phyloP scores from a whole-genome alignment of 768 basidiomycete species.

The Lyophyllum atratum region DNA sequence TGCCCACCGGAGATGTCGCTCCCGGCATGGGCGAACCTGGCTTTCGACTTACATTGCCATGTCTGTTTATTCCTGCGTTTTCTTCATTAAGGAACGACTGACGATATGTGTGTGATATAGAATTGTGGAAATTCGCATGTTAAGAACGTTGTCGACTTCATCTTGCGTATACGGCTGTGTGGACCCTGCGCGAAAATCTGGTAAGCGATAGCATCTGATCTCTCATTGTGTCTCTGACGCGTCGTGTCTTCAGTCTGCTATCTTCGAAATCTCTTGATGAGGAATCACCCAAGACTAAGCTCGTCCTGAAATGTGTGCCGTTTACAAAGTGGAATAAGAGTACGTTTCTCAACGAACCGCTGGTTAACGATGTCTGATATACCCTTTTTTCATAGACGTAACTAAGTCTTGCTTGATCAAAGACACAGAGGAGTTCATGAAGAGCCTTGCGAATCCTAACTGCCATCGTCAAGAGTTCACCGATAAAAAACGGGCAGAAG shows the following conservation, averaged over 20 bases:
- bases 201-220: constrained; percentile 1
- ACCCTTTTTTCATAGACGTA: background rate
- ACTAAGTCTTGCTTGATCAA: constrained; percentile 16
- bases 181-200: constrained; percentile 23
- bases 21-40: constrained; percentile 26
- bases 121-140: constrained; percentile 14
- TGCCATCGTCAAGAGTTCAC: constrained; percentile 15
- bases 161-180: constrained; percentile 27
- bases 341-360: constrained; percentile 1
- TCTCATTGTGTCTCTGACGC: background rate
- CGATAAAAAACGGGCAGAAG: background rate
- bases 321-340: constrained; percentile 18
- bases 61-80: constrained; percentile 12
- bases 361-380: background rate
- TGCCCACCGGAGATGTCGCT: constrained; percentile 26
- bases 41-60: constrained; percentile 32
- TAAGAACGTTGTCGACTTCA: constrained; percentile 25
- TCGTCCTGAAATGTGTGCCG: constrained; percentile 22
- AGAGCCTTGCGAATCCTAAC: constrained; percentile 10
- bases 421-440: constrained; percentile 20
- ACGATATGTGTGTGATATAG: constrained; percentile 12
- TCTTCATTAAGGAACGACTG: background rate
- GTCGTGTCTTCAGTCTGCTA: constrained; percentile 8
- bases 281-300: constrained; percentile 12
- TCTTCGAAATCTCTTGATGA: constrained; percentile 14